Conservation (phyloP, 192 early-diverging fungal genomes). For the Backusella circina region DNA sequence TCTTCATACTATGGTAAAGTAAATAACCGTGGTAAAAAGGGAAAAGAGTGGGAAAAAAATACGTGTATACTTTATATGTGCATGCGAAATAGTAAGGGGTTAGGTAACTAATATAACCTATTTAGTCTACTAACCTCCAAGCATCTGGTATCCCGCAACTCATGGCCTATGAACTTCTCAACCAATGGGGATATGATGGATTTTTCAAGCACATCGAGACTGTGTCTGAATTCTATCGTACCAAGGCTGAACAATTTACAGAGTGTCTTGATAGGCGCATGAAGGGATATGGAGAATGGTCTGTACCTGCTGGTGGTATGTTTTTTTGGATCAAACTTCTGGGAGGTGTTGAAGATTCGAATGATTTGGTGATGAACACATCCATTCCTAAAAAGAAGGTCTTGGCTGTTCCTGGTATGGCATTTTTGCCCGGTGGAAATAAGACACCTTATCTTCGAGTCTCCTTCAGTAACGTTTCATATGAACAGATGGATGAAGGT, state of each 20-base stretch:
- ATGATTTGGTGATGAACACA: conserved; percentile 56
- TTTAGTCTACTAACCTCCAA: conserved; percentile 78
- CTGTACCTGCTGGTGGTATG: conserved; percentile 50
- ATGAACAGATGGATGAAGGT: conserved; percentile 59
- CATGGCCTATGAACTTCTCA: conserved; percentile 65
- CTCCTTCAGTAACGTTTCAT: conserved; percentile 64
- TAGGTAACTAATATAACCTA: not conserved
- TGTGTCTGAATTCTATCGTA: conserved; percentile 72
- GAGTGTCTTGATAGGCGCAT: conserved; percentile 59
- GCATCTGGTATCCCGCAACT: conserved; percentile 81
- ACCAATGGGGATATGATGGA: conserved; percentile 77
- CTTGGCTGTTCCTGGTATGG: conserved; percentile 65
- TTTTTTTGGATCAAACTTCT: conserved; percentile 83
- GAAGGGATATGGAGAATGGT: conserved; percentile 54
- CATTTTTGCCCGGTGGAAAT: conserved; percentile 37
- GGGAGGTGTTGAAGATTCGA: conserved; percentile 44
- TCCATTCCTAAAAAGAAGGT: conserved; percentile 64
- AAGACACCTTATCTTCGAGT: conserved; percentile 61
- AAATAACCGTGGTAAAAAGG: not conserved
- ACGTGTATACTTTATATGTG: not conserved
- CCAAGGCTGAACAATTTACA: conserved; percentile 68
- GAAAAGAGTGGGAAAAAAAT: not conserved
- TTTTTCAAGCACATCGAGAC: conserved; percentile 69
- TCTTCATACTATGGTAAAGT: conserved; percentile 59
- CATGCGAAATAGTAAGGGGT: not conserved